These are phyloP conservation scores for Henckelia pumila DNA, from an alignment of 257 asterid species.

Conservation along the genomic window DNA sequence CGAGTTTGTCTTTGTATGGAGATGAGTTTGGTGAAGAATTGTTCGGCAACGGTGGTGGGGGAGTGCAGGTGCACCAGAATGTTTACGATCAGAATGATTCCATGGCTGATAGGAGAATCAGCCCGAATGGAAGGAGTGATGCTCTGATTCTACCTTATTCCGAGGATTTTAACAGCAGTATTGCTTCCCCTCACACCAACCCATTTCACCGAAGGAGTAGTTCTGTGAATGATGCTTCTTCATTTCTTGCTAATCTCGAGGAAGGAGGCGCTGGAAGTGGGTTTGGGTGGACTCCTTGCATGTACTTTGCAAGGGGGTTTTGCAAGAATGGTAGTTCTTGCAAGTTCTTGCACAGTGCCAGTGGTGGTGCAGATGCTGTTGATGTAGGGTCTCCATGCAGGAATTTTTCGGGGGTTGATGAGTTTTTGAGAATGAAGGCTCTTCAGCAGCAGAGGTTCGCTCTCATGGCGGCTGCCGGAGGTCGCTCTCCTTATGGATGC, in stretches of 20 bases:
- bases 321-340: slow-evolving; percentile 71
- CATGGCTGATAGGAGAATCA: slow-evolving; percentile 48
- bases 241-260: slow-evolving; percentile 46
- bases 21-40: background rate
- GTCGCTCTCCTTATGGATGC: slow-evolving; percentile 49
- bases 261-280: slow-evolving; percentile 46
- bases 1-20: background rate
- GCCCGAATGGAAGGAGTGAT: slow-evolving; percentile 88
- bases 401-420: slow-evolving; percentile 54
- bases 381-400: slow-evolving; percentile 55
- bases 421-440: slow-evolving; percentile 63
- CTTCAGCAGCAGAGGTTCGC: slow-evolving; percentile 78
- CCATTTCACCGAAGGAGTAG: slow-evolving; percentile 75
- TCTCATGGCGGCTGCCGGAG: slow-evolving; percentile 65
- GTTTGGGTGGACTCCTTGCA: slow-evolving; percentile 76
- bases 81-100: slow-evolving; percentile 60
- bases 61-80: slow-evolving; percentile 25
- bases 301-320: slow-evolving; percentile 72
- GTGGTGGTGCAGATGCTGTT: slow-evolving; percentile 27
- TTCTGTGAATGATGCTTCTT: slow-evolving; percentile 80
- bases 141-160: slow-evolving; percentile 58
- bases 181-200: slow-evolving; percentile 32
- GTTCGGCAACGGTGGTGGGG: slow-evolving; percentile 11
- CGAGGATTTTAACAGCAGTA: slow-evolving; percentile 37
- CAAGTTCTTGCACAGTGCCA: slow-evolving; percentile 52